Percentiles rank a stretch among this genome's conserved stretches.
Evolutionary conservation across 2,329 filamentous ascomycete genomes (phyloP).

Genomic region (Aspergillus pseudoglaucus): DNA sequence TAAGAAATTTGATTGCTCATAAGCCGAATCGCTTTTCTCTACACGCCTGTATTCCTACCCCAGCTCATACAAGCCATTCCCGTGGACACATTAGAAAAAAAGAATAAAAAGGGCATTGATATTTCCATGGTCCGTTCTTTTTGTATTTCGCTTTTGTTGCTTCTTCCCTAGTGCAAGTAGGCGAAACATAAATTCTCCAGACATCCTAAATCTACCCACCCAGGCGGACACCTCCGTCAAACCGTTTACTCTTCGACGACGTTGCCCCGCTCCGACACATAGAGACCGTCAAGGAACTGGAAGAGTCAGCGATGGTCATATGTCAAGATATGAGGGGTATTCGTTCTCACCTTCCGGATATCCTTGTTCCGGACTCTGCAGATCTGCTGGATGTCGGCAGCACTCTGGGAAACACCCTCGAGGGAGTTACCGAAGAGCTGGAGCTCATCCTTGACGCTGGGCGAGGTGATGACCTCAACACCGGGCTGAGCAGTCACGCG

Average conservation of each 20-base stretch:
- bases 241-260: constrained; percentile 57
- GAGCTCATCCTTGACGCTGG: constrained; percentile 96
- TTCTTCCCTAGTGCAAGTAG: constrained; percentile 32
- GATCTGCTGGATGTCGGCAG: constrained; percentile 99
- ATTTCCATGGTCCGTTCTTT: constrained; percentile 28
- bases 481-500: constrained; percentile 80
- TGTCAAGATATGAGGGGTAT: background rate
- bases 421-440: constrained; percentile 88
- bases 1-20: constrained; percentile 14
- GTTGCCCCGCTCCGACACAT: constrained; percentile 98
- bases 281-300: constrained; percentile 98
- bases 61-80: constrained; percentile 22
- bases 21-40: constrained; percentile 16
- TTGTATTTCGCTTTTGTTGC: constrained; percentile 27
- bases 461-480: constrained; percentile 84
- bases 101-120: constrained; percentile 12
- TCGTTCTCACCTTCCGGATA: constrained; percentile 82
- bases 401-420: constrained; percentile 94
- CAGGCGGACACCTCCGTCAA: constrained; percentile 23
- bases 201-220: constrained; percentile 29
- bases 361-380: constrained; percentile 99
- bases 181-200: constrained; percentile 34
- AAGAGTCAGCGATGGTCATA: constrained; percentile 4
- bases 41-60: constrained; percentile 18
- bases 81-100: constrained; percentile 12